Conservation (phyloP, 2,329 filamentous ascomycete species). For the Lasiodiplodia gonubiensis region DNA sequence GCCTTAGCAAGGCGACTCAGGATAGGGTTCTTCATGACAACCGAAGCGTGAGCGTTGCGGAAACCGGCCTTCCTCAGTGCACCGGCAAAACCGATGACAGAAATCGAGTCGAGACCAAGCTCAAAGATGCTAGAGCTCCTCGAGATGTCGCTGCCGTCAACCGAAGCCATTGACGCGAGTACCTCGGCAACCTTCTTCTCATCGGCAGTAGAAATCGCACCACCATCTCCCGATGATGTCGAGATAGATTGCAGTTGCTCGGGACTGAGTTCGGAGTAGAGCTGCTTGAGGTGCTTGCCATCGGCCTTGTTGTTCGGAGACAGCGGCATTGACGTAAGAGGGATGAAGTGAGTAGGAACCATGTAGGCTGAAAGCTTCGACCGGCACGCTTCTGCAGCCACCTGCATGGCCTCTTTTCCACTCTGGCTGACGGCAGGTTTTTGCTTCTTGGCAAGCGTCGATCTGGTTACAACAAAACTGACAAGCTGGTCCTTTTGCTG, state of each 20-base stretch:
- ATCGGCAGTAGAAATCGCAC: conserved; percentile 40
- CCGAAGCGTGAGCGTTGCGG: conserved; percentile 63
- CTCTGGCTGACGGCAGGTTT: conserved; percentile 35
- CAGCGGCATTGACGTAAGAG: conserved; percentile 73
- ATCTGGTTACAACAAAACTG: conserved; percentile 64
- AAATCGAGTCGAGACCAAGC: conserved; percentile 86
- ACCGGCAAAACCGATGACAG: conserved; percentile 72
- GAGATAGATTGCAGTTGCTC: conserved; percentile 66
- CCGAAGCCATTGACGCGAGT: conserved; percentile 60
- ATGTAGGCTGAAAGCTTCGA: conserved; percentile 80
- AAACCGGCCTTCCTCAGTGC: conserved; percentile 69
- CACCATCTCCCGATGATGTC: conserved; percentile 32
- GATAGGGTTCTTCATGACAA: conserved; percentile 66
- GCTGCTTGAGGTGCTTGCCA: conserved; percentile 66
- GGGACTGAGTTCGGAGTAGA: conserved; percentile 68
- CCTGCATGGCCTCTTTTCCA: conserved; percentile 25
- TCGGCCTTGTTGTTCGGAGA: conserved; percentile 92
- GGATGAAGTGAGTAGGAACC: conserved; percentile 84
- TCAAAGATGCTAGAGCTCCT: conserved; percentile 77
- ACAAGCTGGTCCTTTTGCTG: conserved; percentile 84
- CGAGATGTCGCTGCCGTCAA: conserved; percentile 53
- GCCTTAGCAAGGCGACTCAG: conserved; percentile 49
- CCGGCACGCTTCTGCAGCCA: conserved; percentile 64
- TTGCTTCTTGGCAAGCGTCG: conserved; percentile 29
- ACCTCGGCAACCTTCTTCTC: conserved; percentile 59